Base-by-base conservation (phyloP, 352 stramenopile genomes). In the Discostella stelligera region DNA sequence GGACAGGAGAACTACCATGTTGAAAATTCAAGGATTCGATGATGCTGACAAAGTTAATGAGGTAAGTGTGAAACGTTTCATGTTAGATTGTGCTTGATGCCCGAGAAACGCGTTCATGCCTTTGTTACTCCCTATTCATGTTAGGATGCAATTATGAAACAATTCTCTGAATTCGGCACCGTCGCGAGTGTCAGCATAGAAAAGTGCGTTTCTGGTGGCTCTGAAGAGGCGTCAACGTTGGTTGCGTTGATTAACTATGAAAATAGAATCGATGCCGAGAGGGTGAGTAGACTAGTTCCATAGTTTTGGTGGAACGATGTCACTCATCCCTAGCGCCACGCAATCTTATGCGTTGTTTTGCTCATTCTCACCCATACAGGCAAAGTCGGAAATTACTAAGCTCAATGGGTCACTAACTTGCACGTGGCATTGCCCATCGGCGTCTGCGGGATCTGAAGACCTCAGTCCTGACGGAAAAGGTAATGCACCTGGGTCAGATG, bases 1-100 rank as follows among this genome's bases (percentile, higher is more conserved):
- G 54, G 70, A 78, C 67, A 55, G 70, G 7, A 64, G 70, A 23
- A 72, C 70, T 13, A 78, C 50, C 16, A 27, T 72, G 11, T 72
- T 78, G 63, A 78, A 41, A 18, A 53, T 78, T 7, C 61, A 68
- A 16, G 70, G 70, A 25, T 78, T 78, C 48, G 56, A 41, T 41
- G 37, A 67, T 16, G 20, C 37, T 49, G 18, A 49, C 30, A 25
- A 65, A 10, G 37, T 20, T 37, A 58, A n/a, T 14, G 53, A 73
- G n/a, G 52, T 65, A 16, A 56, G 64, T 52, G 8, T 16, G 25
- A 18, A 0, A 30, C 10, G 58, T 59, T 7, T 66, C 39, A 58
- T 58, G 8, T 68, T 56, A 50, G 49, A 71, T 49, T 32, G 2
- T 32, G 2, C 27, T 32, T 32, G 2, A 32, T 32, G 2, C 27